These are phyloP conservation scores for Camptophora hylomeconis DNA, from an alignment of 2,329 filamentous ascomycete species.

Conservation along the genomic window DNA sequence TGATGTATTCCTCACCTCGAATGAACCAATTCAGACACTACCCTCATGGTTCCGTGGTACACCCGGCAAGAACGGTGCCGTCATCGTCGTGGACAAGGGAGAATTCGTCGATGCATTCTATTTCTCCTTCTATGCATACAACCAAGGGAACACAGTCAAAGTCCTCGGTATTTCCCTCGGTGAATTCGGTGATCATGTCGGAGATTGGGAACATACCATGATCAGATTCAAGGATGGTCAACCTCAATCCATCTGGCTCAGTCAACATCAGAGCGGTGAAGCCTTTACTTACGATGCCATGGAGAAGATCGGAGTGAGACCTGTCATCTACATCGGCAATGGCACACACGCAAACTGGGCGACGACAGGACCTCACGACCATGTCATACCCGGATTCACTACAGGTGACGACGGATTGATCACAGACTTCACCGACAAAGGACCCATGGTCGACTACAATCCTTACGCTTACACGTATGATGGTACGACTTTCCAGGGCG, in stretches of 20 bases:
- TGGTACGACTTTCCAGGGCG: too few relatives aligned
- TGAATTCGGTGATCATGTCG: slow-evolving; percentile 48
- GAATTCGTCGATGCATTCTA: slow-evolving; percentile 47
- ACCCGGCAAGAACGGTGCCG: slow-evolving; percentile 36
- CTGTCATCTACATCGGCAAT: slow-evolving; percentile 45
- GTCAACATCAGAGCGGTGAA: slow-evolving; percentile 49
- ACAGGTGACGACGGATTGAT: too few relatives aligned
- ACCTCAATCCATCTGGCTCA: slow-evolving; percentile 48
- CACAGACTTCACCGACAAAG: too few relatives aligned
- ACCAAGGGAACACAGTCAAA: slow-evolving; percentile 31
- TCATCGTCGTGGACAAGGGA: slow-evolving; percentile 49
- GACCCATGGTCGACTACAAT: slow-evolving; percentile 40
- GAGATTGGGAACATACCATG: slow-evolving; percentile 39
- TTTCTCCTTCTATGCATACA: slow-evolving; percentile 47
- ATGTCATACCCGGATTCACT: slow-evolving; percentile 47
- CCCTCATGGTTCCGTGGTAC: slow-evolving; percentile 38
- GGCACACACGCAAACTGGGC: slow-evolving; percentile 56
- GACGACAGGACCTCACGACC: slow-evolving; percentile 43
- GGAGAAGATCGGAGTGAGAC: slow-evolving; percentile 40
- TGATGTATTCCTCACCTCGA: slow-evolving; percentile 37
- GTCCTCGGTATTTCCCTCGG: slow-evolving; percentile 24
- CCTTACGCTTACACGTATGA: slow-evolving; percentile 36
- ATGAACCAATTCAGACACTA: slow-evolving; percentile 32
- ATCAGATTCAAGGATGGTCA: slow-evolving; percentile 45
- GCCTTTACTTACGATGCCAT: slow-evolving; percentile 45